Percentiles rank a stretch among this genome's conserved stretches.
Evolutionary conservation across 148 eudicot species (phyloP).

Genomic region (Bassia scoparia): DNA sequence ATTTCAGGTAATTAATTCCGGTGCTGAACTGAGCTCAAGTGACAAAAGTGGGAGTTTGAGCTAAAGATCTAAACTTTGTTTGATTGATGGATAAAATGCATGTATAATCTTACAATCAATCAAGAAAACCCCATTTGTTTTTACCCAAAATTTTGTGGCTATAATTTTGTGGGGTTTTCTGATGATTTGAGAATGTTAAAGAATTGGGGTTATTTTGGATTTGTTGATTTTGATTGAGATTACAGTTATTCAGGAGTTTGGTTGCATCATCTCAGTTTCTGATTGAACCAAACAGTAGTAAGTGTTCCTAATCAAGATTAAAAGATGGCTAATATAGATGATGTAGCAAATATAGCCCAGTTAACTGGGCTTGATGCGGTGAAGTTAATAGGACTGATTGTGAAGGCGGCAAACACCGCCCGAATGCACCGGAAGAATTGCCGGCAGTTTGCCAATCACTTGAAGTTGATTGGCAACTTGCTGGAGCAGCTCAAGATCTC

Average conservation of each 20-base stretch:
- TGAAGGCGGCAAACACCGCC: slow-evolving; percentile 75
- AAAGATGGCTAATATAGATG: slow-evolving; percentile 59
- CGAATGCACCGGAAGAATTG: slow-evolving; percentile 96
- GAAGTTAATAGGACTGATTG: slow-evolving; percentile 70
- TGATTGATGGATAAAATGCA: neutral
- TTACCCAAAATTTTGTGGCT: neutral
- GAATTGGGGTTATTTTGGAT: slow-evolving; percentile 22
- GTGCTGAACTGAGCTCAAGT: slow-evolving; percentile 21
- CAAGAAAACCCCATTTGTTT: neutral
- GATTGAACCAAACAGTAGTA: too few species aligned
- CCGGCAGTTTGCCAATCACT: slow-evolving; percentile 76
- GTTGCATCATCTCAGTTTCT: neutral
- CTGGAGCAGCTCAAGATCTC: slow-evolving; percentile 74
- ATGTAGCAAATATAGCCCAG: slow-evolving; percentile 70
- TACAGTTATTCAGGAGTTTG: neutral
- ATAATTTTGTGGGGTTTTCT: neutral
- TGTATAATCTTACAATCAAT: neutral
- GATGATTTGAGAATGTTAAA: slow-evolving; percentile 14
- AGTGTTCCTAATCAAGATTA: slow-evolving; percentile 24
- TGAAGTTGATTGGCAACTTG: slow-evolving; percentile 84
- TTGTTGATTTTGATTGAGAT: slow-evolving; percentile 18
- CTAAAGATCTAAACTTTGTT: slow-evolving; percentile 21
- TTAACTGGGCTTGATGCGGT: slow-evolving; percentile 78
- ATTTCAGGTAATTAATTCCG: slow-evolving; percentile 18
- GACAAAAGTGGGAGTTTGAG: slow-evolving; percentile 10